phyloP scores from a whole-genome alignment of 345 rosid genomes.

The Eucalyptus pauciflora region DNA sequence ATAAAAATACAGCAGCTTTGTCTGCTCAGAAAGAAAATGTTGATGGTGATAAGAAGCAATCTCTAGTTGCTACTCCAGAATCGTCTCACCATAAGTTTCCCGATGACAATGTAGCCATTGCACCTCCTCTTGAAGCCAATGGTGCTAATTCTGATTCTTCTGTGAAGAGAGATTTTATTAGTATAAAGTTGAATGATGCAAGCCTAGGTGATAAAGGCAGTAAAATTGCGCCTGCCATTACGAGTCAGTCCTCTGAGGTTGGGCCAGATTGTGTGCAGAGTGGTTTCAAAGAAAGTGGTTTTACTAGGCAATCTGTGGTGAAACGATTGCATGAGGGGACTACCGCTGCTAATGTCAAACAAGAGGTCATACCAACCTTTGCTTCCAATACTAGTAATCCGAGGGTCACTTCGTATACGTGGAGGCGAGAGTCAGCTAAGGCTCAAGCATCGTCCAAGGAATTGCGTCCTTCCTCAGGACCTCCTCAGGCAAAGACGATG shows the following conservation, averaged over 20 bases:
- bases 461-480: background rate
- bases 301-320: background rate
- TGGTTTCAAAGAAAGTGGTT: background rate
- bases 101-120: background rate
- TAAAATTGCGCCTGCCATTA: background rate
- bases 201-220: background rate
- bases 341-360: background rate
- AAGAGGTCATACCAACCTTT: background rate
- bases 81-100: slow-evolving; percentile 1
- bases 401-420: slow-evolving; percentile 16
- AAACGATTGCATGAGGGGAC: background rate
- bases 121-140: background rate
- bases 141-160: background rate
- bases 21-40: background rate
- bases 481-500: slow-evolving; percentile 5
- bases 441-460: background rate
- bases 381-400: slow-evolving; percentile 17
- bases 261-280: background rate
- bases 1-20: slow-evolving; percentile 1
- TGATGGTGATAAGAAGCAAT: background rate
- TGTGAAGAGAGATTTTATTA: background rate
- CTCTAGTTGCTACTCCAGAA: slow-evolving; percentile 2
- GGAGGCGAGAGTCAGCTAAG: slow-evolving; percentile 15
- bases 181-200: background rate
- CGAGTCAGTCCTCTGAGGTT: background rate